A percentile compares a stretch with the other conserved stretches of the same genome.
These are phyloP conservation scores for Begonia masoniana DNA, from an alignment of 306 rosid species.

Conservation along the genomic window DNA sequence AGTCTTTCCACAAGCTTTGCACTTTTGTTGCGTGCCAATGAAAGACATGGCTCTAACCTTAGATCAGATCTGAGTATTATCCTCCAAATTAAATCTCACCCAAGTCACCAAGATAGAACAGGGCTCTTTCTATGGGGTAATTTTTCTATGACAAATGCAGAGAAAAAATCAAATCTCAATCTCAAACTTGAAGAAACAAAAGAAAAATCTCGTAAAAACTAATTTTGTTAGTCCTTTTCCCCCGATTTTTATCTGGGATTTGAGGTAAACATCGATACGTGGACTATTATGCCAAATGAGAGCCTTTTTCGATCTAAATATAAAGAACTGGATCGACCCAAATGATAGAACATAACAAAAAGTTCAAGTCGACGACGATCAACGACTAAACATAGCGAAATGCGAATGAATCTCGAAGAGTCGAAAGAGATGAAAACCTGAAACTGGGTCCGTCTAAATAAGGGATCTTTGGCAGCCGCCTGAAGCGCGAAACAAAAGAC, in stretches of 20 bases:
- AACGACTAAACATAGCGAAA: too few relatives aligned
- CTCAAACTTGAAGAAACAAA: not conserved
- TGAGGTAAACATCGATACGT: too few relatives aligned
- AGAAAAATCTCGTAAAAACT: not conserved
- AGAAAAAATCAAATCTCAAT: not conserved
- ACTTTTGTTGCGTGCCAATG: conserved; percentile 78
- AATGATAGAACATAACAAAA: too few relatives aligned
- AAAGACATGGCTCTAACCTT: conserved; percentile 49
- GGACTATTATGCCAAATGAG: too few relatives aligned
- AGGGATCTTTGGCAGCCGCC: not conserved
- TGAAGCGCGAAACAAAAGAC: too few relatives aligned
- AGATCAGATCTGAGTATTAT: conserved; percentile 45
- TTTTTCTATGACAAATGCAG: not conserved
- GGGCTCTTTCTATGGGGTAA: not conserved
- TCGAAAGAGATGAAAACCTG: not conserved
- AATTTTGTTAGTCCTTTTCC: not conserved
- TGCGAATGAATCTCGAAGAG: too few relatives aligned
- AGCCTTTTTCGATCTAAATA: too few relatives aligned
- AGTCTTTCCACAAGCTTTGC: conserved; percentile 93
- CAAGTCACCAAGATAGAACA: not conserved
- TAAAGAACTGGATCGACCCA: too few relatives aligned
- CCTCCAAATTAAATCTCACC: not conserved
- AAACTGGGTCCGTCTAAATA: not conserved
- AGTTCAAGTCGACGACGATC: too few relatives aligned
- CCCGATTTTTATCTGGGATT: too few relatives aligned